Evolutionary conservation across 352 stramenopile genomes (phyloP), one percentile per base, ranked within the genome.

Genomic region (Phytopythium vexans): DNA sequence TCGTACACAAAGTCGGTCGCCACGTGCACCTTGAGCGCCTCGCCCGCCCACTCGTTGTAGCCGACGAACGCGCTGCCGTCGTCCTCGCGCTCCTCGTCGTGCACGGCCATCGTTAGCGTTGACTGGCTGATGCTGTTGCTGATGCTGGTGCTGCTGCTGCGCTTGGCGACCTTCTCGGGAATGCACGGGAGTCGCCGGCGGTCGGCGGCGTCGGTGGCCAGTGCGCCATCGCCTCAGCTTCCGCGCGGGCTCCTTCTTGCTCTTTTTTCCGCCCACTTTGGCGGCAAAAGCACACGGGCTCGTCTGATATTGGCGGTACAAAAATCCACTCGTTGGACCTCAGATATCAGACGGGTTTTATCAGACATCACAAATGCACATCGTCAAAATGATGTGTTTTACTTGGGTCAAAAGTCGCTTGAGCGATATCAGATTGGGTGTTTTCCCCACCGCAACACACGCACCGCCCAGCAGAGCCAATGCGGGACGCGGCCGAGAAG

Each of bases 1-100:
- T 93, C 83, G 67, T 93, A 93, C 44, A 93, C 83, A 59, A 93
- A 93, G 69, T 91, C 83, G 7, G 78, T 90, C 38, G 64, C 71
- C 32, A 91, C 66, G 40, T 62, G 54, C 52, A 91, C 79, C 41
- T 76, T 62, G 34, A 92, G 74, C 44, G 52, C 38, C 42, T 67
- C 55, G 10, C 54, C 45, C 3, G 82, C 82, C 82, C 82, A 92
- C 65, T 88, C 80, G 52, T 92, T 86, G 60, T 87, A 93, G 38
- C 82, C 80, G n/a, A 91, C 62, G 41, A 85, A 82, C 15, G 53
- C 66, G 49, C 72, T 48, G 39, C 35, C 44, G 33, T 40, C 49
- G 47, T 58, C 49, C 27, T 43, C 50, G 7, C 38, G 27, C 36
- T 53, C 43, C 15, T 53, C 39, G 35, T 43, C 31, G 42, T 47